Conservation (phyloP, 352 stramenopile species). For the Salisapilia sapeloensis region DNA sequence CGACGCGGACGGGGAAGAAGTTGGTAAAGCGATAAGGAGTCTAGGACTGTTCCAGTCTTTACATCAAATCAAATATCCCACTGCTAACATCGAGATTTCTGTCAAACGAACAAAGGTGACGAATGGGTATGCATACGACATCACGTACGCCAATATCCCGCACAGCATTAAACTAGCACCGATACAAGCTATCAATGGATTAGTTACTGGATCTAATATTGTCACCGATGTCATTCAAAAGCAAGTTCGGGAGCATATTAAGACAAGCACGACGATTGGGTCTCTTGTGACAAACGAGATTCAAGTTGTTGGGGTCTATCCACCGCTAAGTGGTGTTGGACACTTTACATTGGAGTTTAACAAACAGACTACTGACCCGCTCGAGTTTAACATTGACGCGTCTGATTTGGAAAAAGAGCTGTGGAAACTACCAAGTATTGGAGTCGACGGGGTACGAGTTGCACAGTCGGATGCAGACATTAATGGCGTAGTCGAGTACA, state of each 20-base stretch:
- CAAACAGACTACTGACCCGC: slow-evolving; percentile 23
- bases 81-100: slow-evolving; percentile 10
- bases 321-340: slow-evolving; percentile 13
- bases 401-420: slow-evolving; percentile 36
- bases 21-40: slow-evolving; percentile 47
- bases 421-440: slow-evolving; percentile 13
- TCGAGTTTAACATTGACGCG: slow-evolving; percentile 49
- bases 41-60: slow-evolving; percentile 17
- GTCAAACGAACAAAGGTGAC: slow-evolving; percentile 22
- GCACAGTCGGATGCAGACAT: slow-evolving; percentile 8
- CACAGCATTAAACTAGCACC: slow-evolving; percentile 13
- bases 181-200: slow-evolving; percentile 23
- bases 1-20: slow-evolving; percentile 47
- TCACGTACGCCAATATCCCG: slow-evolving; percentile 39
- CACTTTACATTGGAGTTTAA: slow-evolving; percentile 62
- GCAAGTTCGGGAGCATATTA: slow-evolving; percentile 44
- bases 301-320: slow-evolving; percentile 39
- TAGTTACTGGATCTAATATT: too few species aligned
- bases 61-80: too few species aligned
- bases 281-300: slow-evolving; percentile 48
- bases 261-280: slow-evolving; percentile 33
- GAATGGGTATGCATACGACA: slow-evolving; percentile 59
- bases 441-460: slow-evolving; percentile 18
- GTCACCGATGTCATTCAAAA: slow-evolving; percentile 10
- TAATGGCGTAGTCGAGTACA: slow-evolving; percentile 21